phyloP scores from a whole-genome alignment of 148 eudicot genomes.

The Fagopyrum tataricum region DNA sequence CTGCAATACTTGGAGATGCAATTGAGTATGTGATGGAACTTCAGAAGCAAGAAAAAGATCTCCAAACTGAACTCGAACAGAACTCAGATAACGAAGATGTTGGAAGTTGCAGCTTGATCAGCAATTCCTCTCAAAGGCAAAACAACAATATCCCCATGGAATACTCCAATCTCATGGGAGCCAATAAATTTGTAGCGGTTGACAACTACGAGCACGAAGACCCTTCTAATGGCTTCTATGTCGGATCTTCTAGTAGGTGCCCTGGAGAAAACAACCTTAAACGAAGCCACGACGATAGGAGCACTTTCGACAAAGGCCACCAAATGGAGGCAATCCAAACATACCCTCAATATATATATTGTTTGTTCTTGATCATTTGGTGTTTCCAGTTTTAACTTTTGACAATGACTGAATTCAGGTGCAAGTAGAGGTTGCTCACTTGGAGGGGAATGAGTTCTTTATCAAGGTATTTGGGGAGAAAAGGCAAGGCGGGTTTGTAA shows the following conservation, averaged over 20 bases:
- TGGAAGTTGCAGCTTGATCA: slow-evolving; percentile 14
- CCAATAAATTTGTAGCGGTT: background rate
- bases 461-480: slow-evolving; percentile 92
- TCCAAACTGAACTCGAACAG: slow-evolving; percentile 64
- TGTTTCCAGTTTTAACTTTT: background rate
- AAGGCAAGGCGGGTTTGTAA: slow-evolving; percentile 75
- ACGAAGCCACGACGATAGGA: slow-evolving; percentile 29
- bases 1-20: slow-evolving; percentile 90
- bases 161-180: slow-evolving; percentile 16
- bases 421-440: slow-evolving; percentile 76
- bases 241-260: slow-evolving; percentile 24
- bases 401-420: slow-evolving; percentile 31
- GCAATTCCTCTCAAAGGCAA: background rate
- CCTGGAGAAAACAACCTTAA: slow-evolving; percentile 23
- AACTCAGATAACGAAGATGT: slow-evolving; percentile 54
- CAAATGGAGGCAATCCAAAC: slow-evolving; percentile 79
- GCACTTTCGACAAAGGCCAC: slow-evolving; percentile 39
- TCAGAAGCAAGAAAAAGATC: slow-evolving; percentile 57
- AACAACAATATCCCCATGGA: slow-evolving; percentile 26
- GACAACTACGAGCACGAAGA: slow-evolving; percentile 28
- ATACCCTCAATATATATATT: background rate
- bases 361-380: background rate
- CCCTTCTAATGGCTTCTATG: slow-evolving; percentile 24
- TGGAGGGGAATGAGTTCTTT: slow-evolving; percentile 79
- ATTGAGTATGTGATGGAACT: slow-evolving; percentile 80